These are phyloP conservation scores for Trichoderma guizhouense DNA, from an alignment of 2,329 filamentous ascomycete genomes.

Conservation along the genomic window DNA sequence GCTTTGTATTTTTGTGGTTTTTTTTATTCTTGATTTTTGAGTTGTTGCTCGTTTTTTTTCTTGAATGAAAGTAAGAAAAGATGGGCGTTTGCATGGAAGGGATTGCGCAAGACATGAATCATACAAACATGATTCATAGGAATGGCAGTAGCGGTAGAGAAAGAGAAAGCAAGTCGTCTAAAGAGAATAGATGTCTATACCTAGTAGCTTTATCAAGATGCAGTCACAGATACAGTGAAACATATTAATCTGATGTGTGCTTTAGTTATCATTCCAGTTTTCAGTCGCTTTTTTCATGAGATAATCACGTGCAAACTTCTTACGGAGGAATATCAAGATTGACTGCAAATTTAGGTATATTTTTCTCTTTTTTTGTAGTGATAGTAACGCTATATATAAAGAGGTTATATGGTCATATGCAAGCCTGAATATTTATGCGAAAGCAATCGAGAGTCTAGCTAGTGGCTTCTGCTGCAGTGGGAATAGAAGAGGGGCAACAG, in stretches of 20 bases:
- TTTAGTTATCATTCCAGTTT: background rate
- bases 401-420: background rate
- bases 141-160: background rate
- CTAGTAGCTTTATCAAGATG: background rate
- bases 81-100: slow-evolving; percentile 1
- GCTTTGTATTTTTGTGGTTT: background rate
- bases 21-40: background rate
- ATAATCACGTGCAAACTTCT: background rate
- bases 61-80: slow-evolving; percentile 4
- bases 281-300: background rate
- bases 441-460: background rate
- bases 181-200: background rate
- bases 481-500: background rate
- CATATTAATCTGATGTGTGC: background rate
- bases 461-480: background rate
- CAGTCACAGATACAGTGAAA: background rate
- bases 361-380: background rate
- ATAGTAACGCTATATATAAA: background rate
- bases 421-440: background rate
- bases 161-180: background rate
- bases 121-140: background rate
- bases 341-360: background rate
- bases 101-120: background rate
- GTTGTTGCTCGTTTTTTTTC: background rate
- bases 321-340: background rate